phyloP scores from a whole-genome alignment of 2,329 filamentous ascomycete species.

The Triangularia setosa region DNA sequence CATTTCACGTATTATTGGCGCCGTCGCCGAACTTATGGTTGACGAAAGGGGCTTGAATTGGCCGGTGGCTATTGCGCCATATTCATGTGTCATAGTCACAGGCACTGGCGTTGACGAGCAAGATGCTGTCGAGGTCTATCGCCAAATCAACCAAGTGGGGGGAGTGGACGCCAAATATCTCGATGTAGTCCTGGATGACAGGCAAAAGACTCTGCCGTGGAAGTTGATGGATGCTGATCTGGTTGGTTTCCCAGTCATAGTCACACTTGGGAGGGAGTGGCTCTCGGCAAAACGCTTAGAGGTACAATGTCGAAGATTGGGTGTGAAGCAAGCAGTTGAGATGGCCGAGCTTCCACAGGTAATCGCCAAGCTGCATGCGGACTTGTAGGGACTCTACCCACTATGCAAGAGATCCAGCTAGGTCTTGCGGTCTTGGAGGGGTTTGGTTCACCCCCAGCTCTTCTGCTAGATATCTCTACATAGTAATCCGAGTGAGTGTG shows the following conservation, averaged over 20 bases:
- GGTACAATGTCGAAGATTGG: constrained; percentile 71
- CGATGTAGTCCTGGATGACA: constrained; percentile 73
- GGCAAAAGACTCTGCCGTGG: constrained; percentile 63
- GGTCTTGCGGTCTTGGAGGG: too few relatives aligned
- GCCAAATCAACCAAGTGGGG: constrained; percentile 10
- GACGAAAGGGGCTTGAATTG: constrained; percentile 77
- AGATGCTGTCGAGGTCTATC: constrained; percentile 18
- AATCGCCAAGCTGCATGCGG: constrained; percentile 7
- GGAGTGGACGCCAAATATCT: constrained; percentile 30
- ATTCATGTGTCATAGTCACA: constrained; percentile 32
- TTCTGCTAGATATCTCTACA: too few relatives aligned
- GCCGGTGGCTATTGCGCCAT: constrained; percentile 84
- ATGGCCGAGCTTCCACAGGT: constrained; percentile 41
- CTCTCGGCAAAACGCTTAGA: constrained; percentile 57
- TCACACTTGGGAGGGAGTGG: constrained; percentile 75
- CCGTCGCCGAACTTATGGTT: constrained; percentile 71
- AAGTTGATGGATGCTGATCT: constrained; percentile 88
- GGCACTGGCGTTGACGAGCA: constrained; percentile 14
- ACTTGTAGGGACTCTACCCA: neutral
- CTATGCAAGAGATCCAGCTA: too few relatives aligned
- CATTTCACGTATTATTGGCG: constrained; percentile 83
- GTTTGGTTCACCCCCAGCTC: too few relatives aligned
- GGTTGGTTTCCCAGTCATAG: constrained; percentile 79
- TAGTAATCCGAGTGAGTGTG: too few relatives aligned
- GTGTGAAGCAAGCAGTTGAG: constrained; percentile 56